Base-by-base conservation (phyloP, 192 early-diverging fungal genomes). In the Coemansia umbellata region DNA sequence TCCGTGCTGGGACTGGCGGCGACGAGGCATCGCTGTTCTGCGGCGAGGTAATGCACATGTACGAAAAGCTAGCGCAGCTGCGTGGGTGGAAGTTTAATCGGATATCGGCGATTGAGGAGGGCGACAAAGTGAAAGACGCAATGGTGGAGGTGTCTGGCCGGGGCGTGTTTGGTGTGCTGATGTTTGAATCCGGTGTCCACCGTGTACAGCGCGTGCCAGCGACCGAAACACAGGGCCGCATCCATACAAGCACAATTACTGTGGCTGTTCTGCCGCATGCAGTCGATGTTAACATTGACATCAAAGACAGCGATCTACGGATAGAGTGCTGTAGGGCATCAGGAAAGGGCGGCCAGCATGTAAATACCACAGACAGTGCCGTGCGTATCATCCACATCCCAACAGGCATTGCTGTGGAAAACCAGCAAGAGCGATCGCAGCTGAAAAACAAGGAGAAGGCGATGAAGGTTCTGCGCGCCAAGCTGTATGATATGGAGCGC, bases 341-440 rank as follows among this genome's bases (percentile, higher is more conserved):
- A 11, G 90, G 90, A 10, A 81, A 84, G n/a, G 90, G 90, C n/a
- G 90, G 90, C 13, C 90, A 91, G 81, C 93, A 95, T 61, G 94
- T 97, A 6, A 98, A 96, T 47, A 97, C 87, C 3, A 96, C 95
- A 0, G 93, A 97, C 47, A 89, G 86, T 58, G 94, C 95, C 6
- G 92, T 97, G 50, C 82, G 94, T 5, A 81, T 98, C 23, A 94
- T 90, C 7, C 96, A 98, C 77, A 55, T 95, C 18, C 91, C 96
- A 6, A 92, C 92, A 3, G 94, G 94, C 0, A 85, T 94, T 31
- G 80, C 82, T 6, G 88, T 94, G 5, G 77, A 85, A 26, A 91
- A 90, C 70, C 94, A 96, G 77, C 88, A 87, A 50, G 90, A 95
- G 61, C 78, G 94, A 43, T 95, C 93, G n/a, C 94, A 98, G 65